Conservation (phyloP, 2,329 filamentous ascomycete species). For the Trichoderma atroviride region DNA sequence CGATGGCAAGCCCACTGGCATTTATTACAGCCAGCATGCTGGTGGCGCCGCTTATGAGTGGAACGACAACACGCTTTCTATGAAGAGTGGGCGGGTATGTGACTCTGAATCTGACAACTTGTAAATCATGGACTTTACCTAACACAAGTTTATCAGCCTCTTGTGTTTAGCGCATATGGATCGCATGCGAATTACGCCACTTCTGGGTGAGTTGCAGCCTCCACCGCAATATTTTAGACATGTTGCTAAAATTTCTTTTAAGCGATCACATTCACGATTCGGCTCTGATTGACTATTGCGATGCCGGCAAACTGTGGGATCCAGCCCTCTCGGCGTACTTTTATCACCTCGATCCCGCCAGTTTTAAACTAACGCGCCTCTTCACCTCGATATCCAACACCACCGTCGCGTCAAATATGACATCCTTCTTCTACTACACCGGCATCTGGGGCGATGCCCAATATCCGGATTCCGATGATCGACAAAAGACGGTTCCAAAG, state of each 20-base stretch:
- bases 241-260: neutral
- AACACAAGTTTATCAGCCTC: neutral
- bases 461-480: neutral
- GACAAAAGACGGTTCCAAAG: neutral
- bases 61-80: neutral
- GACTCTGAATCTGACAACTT: neutral
- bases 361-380: conserved; percentile 1
- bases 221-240: neutral
- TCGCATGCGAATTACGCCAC: conserved; percentile 16
- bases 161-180: conserved; percentile 10
- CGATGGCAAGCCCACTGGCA: neutral
- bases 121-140: neutral
- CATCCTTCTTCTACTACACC: conserved; percentile 13
- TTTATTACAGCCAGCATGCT: conserved; percentile 14
- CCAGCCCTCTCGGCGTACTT: conserved; percentile 13
- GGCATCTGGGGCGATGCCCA: conserved; percentile 9
- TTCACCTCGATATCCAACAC: neutral
- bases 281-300: conserved; percentile 7
- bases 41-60: conserved; percentile 3
- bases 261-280: conserved; percentile 6
- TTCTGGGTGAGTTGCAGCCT: neutral
- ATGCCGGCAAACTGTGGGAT: conserved; percentile 10
- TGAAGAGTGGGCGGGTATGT: neutral
- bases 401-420: neutral
- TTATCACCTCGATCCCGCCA: neutral